Conservation (phyloP, 805 yeast genomes). For the Metschnikowia cerradonensis region DNA sequence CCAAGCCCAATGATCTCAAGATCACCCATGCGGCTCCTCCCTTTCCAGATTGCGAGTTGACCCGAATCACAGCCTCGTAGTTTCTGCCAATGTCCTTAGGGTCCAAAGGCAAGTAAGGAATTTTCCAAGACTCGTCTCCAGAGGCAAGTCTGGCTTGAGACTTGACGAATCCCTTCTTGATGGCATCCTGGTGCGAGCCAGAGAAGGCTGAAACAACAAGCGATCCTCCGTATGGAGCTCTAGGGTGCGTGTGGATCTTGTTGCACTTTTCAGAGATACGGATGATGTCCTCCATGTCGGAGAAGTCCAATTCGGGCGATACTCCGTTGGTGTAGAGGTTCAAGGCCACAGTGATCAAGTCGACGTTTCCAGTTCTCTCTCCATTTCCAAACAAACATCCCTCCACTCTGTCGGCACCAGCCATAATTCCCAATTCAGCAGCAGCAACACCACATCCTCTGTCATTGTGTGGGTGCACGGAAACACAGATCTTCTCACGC, state of each 20-base stretch:
- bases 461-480: slow-evolving; percentile 75
- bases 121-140: slow-evolving; percentile 47
- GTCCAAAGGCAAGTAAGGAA: slow-evolving; percentile 77
- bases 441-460: slow-evolving; percentile 86
- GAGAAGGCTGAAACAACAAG: slow-evolving; percentile 76
- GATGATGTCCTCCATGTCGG: slow-evolving; percentile 62
- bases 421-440: slow-evolving; percentile 67
- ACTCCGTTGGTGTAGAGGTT: slow-evolving; percentile 79
- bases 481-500: slow-evolving; percentile 66
- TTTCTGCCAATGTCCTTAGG: slow-evolving; percentile 78
- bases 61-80: slow-evolving; percentile 79
- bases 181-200: slow-evolving; percentile 71
- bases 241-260: slow-evolving; percentile 67
- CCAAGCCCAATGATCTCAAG: slow-evolving; percentile 65
- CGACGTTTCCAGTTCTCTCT: slow-evolving; percentile 83
- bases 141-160: slow-evolving; percentile 53
- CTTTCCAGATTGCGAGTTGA: slow-evolving; percentile 82
- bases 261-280: slow-evolving; percentile 72
- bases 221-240: slow-evolving; percentile 81
- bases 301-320: slow-evolving; percentile 66
- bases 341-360: slow-evolving; percentile 68
- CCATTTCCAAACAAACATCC: slow-evolving; percentile 83
- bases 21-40: slow-evolving; percentile 87
- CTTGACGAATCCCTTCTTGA: slow-evolving; percentile 59
- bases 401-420: slow-evolving; percentile 85